Evolutionary conservation across 2,329 filamentous ascomycete genomes (phyloP).

Genomic region (Xylariales sp.): DNA sequence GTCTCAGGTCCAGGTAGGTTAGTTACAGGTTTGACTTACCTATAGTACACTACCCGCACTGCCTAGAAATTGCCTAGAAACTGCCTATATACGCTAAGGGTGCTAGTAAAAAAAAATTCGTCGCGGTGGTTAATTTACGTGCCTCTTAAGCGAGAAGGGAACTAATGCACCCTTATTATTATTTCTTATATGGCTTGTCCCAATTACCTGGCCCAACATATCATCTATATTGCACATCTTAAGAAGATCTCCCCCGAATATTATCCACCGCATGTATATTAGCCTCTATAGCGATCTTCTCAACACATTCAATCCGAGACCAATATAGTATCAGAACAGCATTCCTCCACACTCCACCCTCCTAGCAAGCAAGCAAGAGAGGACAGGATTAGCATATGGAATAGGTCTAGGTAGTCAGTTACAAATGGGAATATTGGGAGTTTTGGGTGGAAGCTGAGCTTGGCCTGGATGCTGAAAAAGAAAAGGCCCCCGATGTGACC

Average conservation of each 20-base stretch:
- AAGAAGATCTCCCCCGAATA: constrained; percentile 44
- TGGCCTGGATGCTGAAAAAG: constrained; percentile 28
- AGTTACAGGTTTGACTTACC: too few relatives aligned
- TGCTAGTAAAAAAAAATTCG: background rate
- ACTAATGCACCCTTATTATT: constrained; percentile 43
- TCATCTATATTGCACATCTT: constrained; percentile 51
- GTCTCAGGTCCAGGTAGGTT: too few relatives aligned
- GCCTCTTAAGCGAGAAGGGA: constrained; percentile 42
- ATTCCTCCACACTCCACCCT: constrained; percentile 21
- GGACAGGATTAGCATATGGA: background rate
- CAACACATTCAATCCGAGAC: background rate
- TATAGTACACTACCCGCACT: too few relatives aligned
- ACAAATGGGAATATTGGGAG: background rate
- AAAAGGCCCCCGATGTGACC: constrained; percentile 25
- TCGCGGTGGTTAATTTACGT: constrained; percentile 10
- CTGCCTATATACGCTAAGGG: too few relatives aligned
- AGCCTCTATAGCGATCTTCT: constrained; percentile 16
- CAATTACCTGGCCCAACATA: constrained; percentile 35
- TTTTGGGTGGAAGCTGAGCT: constrained; percentile 25
- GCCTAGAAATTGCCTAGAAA: too few relatives aligned
- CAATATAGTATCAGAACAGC: constrained; percentile 2
- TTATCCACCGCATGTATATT: constrained; percentile 9
- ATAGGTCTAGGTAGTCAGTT: background rate
- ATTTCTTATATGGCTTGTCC: constrained; percentile 26
- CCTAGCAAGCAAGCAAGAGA: background rate